Percentiles rank a stretch among this genome's conserved stretches.
Evolutionary conservation across 2,329 filamentous ascomycete genomes (phyloP).

Genomic region (Ascochyta koolunga): DNA sequence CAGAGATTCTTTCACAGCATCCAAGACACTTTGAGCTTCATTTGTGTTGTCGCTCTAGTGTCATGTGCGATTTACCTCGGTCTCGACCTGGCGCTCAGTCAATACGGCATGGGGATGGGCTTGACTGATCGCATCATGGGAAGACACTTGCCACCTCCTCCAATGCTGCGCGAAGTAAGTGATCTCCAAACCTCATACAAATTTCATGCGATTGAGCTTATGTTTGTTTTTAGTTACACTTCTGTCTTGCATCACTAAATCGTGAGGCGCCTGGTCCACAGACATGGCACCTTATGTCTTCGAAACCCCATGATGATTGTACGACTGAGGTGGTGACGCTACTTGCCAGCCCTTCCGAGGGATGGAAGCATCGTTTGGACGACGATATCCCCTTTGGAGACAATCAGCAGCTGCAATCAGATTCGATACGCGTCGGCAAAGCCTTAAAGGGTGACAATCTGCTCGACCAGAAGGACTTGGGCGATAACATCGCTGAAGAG

Average conservation of each 20-base stretch:
- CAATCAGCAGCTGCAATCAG: background rate
- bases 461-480: background rate
- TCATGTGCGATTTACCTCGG: background rate
- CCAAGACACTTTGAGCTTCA: background rate
- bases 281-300: slow-evolving; percentile 22
- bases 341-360: slow-evolving; percentile 5
- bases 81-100: background rate
- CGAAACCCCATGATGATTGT: slow-evolving; percentile 5
- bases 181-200: no score
- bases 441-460: background rate
- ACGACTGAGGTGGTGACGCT: slow-evolving; percentile 17
- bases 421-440: background rate
- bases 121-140: background rate
- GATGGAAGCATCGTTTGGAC: slow-evolving; percentile 19
- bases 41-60: background rate
- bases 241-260: slow-evolving; percentile 24
- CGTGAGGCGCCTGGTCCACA: slow-evolving; percentile 24
- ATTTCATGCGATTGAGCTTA: background rate
- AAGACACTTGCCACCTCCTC: background rate
- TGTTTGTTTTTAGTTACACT: slow-evolving; percentile 19
- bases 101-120: background rate
- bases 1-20: background rate
- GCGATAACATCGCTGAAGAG: slow-evolving; percentile 1
- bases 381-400: slow-evolving; percentile 12
- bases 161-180: background rate